A percentile compares a stretch with the other conserved stretches of the same genome.
phyloP scores from a whole-genome alignment of 2,329 filamentous ascomycete species.

The Mariannaea elegans region DNA sequence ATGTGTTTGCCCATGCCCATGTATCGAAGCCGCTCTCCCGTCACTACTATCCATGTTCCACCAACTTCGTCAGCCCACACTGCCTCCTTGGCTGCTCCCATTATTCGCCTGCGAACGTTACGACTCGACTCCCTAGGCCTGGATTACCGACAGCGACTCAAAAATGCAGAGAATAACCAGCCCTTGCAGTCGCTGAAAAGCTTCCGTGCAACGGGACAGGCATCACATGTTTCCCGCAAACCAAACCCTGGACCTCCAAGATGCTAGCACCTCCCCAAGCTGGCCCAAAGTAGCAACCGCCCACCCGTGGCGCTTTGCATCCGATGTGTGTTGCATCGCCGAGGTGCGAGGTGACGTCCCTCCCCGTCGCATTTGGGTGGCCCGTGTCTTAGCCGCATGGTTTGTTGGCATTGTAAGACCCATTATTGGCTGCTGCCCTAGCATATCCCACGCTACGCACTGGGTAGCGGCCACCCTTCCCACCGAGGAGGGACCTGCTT shows the following conservation, averaged over 20 bases:
- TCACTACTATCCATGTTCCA: slow-evolving; percentile 3
- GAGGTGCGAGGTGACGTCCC: slow-evolving; percentile 39
- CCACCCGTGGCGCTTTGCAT: slow-evolving; percentile 30
- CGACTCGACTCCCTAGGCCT: slow-evolving; percentile 4
- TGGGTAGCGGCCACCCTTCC: slow-evolving; percentile 22
- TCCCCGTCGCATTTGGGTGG: slow-evolving; percentile 26
- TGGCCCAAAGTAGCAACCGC: slow-evolving; percentile 21
- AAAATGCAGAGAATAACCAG: neutral
- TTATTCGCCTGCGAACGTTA: neutral
- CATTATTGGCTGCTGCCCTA: slow-evolving; percentile 34
- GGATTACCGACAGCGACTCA: neutral
- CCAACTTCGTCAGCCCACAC: neutral
- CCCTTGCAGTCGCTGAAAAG: slow-evolving; percentile 4
- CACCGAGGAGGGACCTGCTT: slow-evolving; percentile 20
- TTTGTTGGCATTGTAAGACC: slow-evolving; percentile 34
- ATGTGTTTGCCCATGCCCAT: neutral
- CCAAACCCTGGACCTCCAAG: neutral
- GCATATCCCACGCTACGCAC: slow-evolving; percentile 33
- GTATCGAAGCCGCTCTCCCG: slow-evolving; percentile 1
- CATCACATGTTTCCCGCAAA: slow-evolving; percentile 20
- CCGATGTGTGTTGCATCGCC: slow-evolving; percentile 30
- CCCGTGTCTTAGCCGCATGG: slow-evolving; percentile 39
- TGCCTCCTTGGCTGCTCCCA: neutral
- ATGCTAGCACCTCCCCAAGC: slow-evolving; percentile 12
- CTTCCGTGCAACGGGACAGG: slow-evolving; percentile 3